A percentile compares a stretch with the other conserved stretches of the same genome.
Conservation (phyloP, 306 rosid species). For the Datisca glomerata region DNA sequence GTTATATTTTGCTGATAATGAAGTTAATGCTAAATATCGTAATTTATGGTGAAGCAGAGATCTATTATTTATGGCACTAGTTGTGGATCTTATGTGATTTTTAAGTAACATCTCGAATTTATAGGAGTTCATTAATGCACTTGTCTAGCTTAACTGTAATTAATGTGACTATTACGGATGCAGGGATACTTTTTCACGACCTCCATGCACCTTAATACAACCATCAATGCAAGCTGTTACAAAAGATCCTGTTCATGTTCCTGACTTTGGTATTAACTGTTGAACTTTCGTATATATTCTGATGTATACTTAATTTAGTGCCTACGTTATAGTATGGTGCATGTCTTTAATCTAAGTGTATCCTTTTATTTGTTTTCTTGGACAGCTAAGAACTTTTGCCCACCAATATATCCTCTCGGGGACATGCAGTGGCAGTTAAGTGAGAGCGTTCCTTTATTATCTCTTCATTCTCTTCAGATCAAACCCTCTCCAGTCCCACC, state of each 20-base stretch:
- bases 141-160: slow-evolving; percentile 13
- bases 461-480: slow-evolving; percentile 68
- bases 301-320: too few species aligned
- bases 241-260: slow-evolving; percentile 37
- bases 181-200: slow-evolving; percentile 77
- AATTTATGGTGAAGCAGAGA: too few species aligned
- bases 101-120: neutral
- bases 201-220: slow-evolving; percentile 87
- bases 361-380: slow-evolving; percentile 19
- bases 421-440: slow-evolving; percentile 59
- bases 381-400: slow-evolving; percentile 72
- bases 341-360: slow-evolving; percentile 11
- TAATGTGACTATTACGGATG: slow-evolving; percentile 20
- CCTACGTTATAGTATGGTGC: neutral
- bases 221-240: slow-evolving; percentile 59
- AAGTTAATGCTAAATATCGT: too few species aligned
- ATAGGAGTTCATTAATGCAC: neutral
- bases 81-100: neutral
- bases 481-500: slow-evolving; percentile 91
- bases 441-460: slow-evolving; percentile 55
- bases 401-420: slow-evolving; percentile 84
- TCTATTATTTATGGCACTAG: too few species aligned
- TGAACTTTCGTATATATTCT: slow-evolving; percentile 4
- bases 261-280: slow-evolving; percentile 59
- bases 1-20: too few species aligned